Evolutionary conservation across 805 yeast genomes (phyloP).

Genomic region (Kurtzmaniella fragi): DNA sequence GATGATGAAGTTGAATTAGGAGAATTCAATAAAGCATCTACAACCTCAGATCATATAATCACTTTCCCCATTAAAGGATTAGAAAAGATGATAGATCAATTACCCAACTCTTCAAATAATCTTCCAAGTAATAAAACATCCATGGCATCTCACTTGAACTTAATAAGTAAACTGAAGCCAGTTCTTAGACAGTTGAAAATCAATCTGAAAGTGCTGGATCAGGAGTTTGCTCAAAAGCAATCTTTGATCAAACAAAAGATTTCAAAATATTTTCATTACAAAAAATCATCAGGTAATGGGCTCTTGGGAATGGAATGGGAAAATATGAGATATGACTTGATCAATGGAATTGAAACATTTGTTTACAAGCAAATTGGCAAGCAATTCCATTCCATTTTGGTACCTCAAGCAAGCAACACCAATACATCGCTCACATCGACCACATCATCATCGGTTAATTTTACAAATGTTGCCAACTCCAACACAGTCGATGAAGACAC

Average conservation of each 20-base stretch:
- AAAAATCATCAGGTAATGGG: constrained; percentile 29
- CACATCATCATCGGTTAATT: no score
- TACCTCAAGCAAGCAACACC: background rate
- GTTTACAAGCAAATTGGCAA: constrained; percentile 31
- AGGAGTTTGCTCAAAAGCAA: constrained; percentile 22
- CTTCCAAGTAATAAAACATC: constrained; percentile 13
- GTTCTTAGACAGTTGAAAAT: constrained; percentile 23
- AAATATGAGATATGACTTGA: constrained; percentile 32
- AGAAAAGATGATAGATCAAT: constrained; percentile 7
- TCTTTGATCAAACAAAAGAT: constrained; percentile 26
- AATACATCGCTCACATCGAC: background rate
- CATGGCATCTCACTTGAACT: constrained; percentile 13
- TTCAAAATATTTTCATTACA: constrained; percentile 30
- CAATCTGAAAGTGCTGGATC: constrained; percentile 19
- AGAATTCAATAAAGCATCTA: background rate
- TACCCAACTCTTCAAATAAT: constrained; percentile 6
- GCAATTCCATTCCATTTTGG: constrained; percentile 3
- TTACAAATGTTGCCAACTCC: background rate
- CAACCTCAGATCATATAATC: constrained; percentile 6
- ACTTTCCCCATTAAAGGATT: constrained; percentile 22
- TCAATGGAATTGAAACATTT: constrained; percentile 31
- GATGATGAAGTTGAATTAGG: background rate
- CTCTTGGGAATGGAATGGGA: constrained; percentile 40
- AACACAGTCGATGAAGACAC: constrained; percentile 6
- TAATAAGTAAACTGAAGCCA: constrained; percentile 18